Percentiles rank a stretch among this genome's conserved stretches.
These are phyloP conservation scores for Vigna hirtella DNA, from an alignment of 306 rosid species.

Conservation along the genomic window DNA sequence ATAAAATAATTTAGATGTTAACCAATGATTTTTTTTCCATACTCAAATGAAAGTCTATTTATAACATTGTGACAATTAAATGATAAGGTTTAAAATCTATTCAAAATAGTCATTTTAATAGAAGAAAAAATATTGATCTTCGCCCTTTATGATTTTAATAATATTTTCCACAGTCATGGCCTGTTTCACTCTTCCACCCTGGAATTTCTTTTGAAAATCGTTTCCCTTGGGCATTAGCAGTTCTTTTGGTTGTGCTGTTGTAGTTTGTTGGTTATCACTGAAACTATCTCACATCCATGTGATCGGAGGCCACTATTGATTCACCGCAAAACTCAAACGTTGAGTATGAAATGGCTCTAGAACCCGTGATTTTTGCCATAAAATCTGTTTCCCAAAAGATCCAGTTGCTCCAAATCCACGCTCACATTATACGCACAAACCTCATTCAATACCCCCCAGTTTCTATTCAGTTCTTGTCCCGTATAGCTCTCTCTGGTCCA, in stretches of 20 bases:
- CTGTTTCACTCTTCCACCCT: no score
- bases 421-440: slow-evolving; percentile 60
- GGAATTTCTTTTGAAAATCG: no score
- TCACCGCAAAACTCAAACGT: neutral
- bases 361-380: slow-evolving; percentile 54
- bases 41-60: no score
- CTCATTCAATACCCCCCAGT: slow-evolving; percentile 60
- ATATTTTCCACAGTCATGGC: no score
- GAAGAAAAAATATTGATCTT: no score
- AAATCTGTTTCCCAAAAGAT: slow-evolving; percentile 55
- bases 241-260: neutral
- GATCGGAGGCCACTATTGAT: neutral
- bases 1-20: no score
- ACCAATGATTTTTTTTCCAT: no score
- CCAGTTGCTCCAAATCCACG: slow-evolving; percentile 81
- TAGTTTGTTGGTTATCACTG: neutral
- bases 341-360: slow-evolving; percentile 32
- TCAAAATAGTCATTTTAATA: no score
- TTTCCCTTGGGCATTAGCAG: no score
- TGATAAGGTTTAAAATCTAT: no score
- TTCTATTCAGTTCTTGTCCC: slow-evolving; percentile 66
- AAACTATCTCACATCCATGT: neutral
- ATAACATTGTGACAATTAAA: no score
- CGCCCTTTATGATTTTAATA: no score
- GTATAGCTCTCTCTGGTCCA: slow-evolving; percentile 57